Evolutionary conservation across 2,329 filamentous ascomycete genomes (phyloP), one percentile per base, ranked within the genome.

Genomic region (Cladosporium sphaerospermum): DNA sequence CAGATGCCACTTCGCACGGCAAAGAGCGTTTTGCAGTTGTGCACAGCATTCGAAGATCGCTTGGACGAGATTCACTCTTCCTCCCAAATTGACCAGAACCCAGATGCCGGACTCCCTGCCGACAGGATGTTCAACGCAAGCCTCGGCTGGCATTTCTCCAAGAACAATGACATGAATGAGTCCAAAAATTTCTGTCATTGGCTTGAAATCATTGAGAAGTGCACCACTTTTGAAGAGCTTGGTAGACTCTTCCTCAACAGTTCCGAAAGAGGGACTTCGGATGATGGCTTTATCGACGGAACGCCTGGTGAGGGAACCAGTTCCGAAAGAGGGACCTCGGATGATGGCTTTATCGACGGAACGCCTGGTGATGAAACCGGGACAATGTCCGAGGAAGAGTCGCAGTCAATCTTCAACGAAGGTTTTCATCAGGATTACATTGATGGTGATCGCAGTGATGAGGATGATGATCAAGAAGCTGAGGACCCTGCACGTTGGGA

Each of bases 1-100:
- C 9, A 16, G 9, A 50, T 61, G 14, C 53, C 59, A 5, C 36
- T 63, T 7, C 33, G 45, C 9, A 54, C 54, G 1, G 57, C 55
- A 3, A 61, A 62, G 47, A 55, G 52, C 19, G 39, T 63, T 3
- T 16, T 59, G 1, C 50, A 59, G 42, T 18, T 62, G 31, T 40
- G 37, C 19, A 59, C 55, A 7, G 59, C 55, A 3, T 60, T 59
- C 37, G 60, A 60, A 28, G 47, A 57, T 6, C 33, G 18, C n/a
- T 18, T 61, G 19, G 61, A 63, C 43, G 28, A 40, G 13, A 16
- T 63, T 0, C 59, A 62, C 49, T 16, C 55, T 4, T 16, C 14
- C 1, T 45, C 45, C 11, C 50, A 56, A 2, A 56, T 58, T 32
- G 19, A 43, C 5, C 40, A 47, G 18, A 14, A 45, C 4, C 10